Evolutionary conservation across 2,329 filamentous ascomycete species (phyloP).

Genomic region (Hymenoscyphus fructigenus): DNA sequence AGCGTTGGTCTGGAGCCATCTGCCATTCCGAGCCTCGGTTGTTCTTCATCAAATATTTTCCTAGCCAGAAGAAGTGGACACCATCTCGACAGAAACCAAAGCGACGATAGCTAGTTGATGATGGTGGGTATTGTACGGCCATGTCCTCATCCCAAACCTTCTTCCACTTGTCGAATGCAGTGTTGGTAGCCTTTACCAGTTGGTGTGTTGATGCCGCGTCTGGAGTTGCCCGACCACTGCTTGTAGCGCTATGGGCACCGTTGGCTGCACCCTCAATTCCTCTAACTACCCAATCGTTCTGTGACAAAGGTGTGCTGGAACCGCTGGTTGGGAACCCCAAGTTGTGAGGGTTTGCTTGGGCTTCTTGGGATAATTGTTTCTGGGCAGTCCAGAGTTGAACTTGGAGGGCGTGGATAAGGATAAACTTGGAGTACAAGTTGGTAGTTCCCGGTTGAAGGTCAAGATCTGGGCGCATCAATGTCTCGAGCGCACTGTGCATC

Average conservation of each 20-base stretch:
- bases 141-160: constrained; percentile 70
- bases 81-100: constrained; percentile 71
- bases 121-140: constrained; percentile 62
- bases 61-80: constrained; percentile 72
- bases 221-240: constrained; percentile 48
- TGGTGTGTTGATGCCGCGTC: constrained; percentile 40
- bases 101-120: constrained; percentile 53
- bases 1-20: constrained; percentile 57
- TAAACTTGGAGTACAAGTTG: constrained; percentile 72
- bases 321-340: constrained; percentile 40
- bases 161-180: constrained; percentile 71
- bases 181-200: constrained; percentile 47
- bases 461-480: constrained; percentile 57
- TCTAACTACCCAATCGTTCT: constrained; percentile 56
- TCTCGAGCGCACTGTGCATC: constrained; percentile 59
- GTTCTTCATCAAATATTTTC: constrained; percentile 63
- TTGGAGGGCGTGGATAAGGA: constrained; percentile 68
- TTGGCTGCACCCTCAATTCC: constrained; percentile 43
- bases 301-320: constrained; percentile 56
- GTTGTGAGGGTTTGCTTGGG: constrained; percentile 19
- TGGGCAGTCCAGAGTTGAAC: constrained; percentile 57
- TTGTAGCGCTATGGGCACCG: constrained; percentile 45
- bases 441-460: constrained; percentile 64
- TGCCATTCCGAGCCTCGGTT: constrained; percentile 53
- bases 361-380: constrained; percentile 41